phyloP scores from a whole-genome alignment of 106 monocot species.

The Phalaenopsis equestris region DNA sequence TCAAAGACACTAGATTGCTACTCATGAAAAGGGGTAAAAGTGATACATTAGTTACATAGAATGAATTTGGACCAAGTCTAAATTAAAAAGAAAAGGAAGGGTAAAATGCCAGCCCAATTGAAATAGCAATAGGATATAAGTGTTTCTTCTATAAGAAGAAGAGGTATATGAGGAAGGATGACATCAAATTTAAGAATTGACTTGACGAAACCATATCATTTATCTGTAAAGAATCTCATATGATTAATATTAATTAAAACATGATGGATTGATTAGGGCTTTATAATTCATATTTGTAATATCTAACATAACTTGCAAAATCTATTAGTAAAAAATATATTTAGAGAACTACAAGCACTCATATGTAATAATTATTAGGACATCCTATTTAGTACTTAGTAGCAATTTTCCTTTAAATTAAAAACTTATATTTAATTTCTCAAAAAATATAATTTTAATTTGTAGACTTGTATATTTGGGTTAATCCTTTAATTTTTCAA shows the following conservation, averaged over 20 bases:
- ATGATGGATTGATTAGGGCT: constrained; percentile 22
- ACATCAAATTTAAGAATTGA: not conserved
- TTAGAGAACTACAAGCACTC: not conserved
- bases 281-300: constrained; percentile 24
- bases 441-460: constrained; percentile 1
- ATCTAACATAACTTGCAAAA: constrained; percentile 10
- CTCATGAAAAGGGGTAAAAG: not conserved
- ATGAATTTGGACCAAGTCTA: not conserved
- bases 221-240: constrained; percentile 18
- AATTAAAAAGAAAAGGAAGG: not conserved
- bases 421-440: constrained; percentile 20
- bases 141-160: constrained; percentile 12
- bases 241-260: constrained; percentile 2
- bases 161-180: constrained; percentile 15
- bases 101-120: not conserved
- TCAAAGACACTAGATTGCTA: not conserved
- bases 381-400: not conserved
- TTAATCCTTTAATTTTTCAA: not conserved
- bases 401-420: constrained; percentile 1
- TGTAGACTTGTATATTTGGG: constrained; percentile 3
- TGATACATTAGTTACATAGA: not conserved
- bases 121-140: not conserved
- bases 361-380: not conserved
- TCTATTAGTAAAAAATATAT: constrained; percentile 7
- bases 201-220: not conserved